A percentile compares a stretch with the other conserved stretches of the same genome.
Conservation (phyloP, 345 rosid species). For the Syzygium grande region DNA sequence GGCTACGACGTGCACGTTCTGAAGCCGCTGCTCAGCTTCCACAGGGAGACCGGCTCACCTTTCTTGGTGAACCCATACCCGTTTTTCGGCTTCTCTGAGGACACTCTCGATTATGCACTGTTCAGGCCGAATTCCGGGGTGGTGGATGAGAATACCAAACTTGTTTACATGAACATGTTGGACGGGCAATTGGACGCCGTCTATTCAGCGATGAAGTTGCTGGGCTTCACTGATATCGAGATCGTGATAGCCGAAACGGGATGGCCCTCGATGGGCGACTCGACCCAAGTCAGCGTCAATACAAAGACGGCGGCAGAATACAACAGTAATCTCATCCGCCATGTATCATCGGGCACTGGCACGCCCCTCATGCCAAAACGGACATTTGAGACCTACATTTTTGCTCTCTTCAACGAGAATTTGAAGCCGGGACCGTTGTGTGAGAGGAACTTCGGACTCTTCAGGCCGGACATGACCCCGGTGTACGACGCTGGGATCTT, state of each 20-base stretch:
- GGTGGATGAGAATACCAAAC: constrained; percentile 36
- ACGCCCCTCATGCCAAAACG: constrained; percentile 86
- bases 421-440: constrained; percentile 65
- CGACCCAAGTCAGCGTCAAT: constrained; percentile 47
- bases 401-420: constrained; percentile 80
- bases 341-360: constrained; percentile 51
- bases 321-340: constrained; percentile 51
- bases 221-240: constrained; percentile 62
- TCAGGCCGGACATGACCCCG: constrained; percentile 57
- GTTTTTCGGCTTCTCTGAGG: constrained; percentile 52
- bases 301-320: constrained; percentile 47
- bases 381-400: constrained; percentile 79
- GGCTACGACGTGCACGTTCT: constrained; percentile 61
- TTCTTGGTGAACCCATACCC: constrained; percentile 87
- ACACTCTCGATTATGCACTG: constrained; percentile 70
- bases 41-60: constrained; percentile 46
- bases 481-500: constrained; percentile 66
- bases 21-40: constrained; percentile 75
- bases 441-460: constrained; percentile 72
- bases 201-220: constrained; percentile 56
- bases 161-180: constrained; percentile 64
- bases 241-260: constrained; percentile 87
- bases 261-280: constrained; percentile 79
- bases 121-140: constrained; percentile 61
- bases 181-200: constrained; percentile 93